A percentile compares a stretch with the other conserved stretches of the same genome.
Conservation (phyloP, 1,139 yeast genomes). For the Pichia sp. region DNA sequence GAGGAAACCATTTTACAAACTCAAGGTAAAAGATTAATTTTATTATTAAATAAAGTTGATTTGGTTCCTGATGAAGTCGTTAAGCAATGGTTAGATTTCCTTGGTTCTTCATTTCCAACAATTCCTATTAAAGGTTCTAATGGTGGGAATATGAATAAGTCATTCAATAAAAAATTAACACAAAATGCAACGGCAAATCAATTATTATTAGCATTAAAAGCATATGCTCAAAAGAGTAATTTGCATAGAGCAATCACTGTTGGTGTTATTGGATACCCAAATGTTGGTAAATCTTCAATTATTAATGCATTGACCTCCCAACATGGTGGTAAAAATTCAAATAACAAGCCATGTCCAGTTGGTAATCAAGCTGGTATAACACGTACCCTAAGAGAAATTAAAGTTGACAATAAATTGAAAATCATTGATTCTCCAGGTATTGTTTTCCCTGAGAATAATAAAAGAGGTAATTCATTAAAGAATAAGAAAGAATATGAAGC, state of each 20-base stretch:
- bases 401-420: conserved; percentile 82
- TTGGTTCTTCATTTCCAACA: conserved; percentile 83
- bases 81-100: conserved; percentile 75
- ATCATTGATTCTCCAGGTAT: conserved; percentile 96
- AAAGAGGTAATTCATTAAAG: conserved; percentile 29
- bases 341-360: conserved; percentile 79
- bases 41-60: conserved; percentile 86
- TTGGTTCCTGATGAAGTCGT: conserved; percentile 79
- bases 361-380: conserved; percentile 99
- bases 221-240: conserved; percentile 76
- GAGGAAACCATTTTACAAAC: conserved; percentile 83
- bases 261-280: conserved; percentile 96
- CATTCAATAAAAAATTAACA: conserved; percentile 74
- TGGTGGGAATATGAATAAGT: conserved; percentile 47
- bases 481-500: conserved; percentile 70
- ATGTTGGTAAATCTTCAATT: conserved; percentile 91
- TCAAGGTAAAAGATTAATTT: conserved; percentile 76
- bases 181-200: conserved; percentile 66
- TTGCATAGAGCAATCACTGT: conserved; percentile 88
- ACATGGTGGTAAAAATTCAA: conserved; percentile 50
- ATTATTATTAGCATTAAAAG: conserved; percentile 73
- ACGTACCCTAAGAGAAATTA: conserved; percentile 83
- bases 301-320: conserved; percentile 84
- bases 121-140: conserved; percentile 66
- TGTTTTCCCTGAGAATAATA: conserved; percentile 71